Percentiles rank a stretch among this genome's conserved stretches.
phyloP scores from a whole-genome alignment of 352 stramenopile species.

The Globisporangium spiculum region DNA sequence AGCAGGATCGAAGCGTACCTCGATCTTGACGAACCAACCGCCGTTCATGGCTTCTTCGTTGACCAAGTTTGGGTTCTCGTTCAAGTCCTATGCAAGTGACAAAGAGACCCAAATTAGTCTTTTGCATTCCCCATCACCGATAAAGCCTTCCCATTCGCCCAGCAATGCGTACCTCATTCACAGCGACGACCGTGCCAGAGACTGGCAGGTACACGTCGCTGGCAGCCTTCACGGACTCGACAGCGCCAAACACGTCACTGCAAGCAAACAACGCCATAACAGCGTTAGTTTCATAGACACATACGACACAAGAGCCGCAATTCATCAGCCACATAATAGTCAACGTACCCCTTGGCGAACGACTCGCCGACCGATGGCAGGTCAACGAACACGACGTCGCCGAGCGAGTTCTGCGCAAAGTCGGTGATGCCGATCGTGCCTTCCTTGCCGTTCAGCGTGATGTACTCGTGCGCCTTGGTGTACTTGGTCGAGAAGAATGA shows the following conservation, averaged over 20 bases:
- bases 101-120: slow-evolving; percentile 3
- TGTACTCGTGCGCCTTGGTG: slow-evolving; percentile 85
- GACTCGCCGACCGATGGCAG: slow-evolving; percentile 92
- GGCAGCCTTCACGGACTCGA: slow-evolving; percentile 99
- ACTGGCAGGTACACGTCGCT: slow-evolving; percentile 97
- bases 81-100: slow-evolving; percentile 49
- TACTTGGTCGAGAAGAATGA: slow-evolving; percentile 83
- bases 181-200: slow-evolving; percentile 89
- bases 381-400: slow-evolving; percentile 97
- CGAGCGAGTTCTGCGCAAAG: slow-evolving; percentile 96
- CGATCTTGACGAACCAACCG: slow-evolving; percentile 90
- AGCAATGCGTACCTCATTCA: slow-evolving; percentile 84
- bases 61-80: slow-evolving; percentile 79
- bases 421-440: slow-evolving; percentile 96
- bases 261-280: not conserved
- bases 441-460: slow-evolving; percentile 72
- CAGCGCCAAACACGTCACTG: slow-evolving; percentile 93
- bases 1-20: slow-evolving; percentile 34
- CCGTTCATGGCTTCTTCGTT: slow-evolving; percentile 84
- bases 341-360: slow-evolving; percentile 89
- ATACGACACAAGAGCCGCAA: not conserved
- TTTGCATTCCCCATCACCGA: not conserved
- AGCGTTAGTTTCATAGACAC: not conserved
- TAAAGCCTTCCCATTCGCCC: not conserved
- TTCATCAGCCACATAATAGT: too few relatives aligned